Percentiles rank a stretch among this genome's conserved stretches.
phyloP scores from a whole-genome alignment of 2,329 filamentous ascomycete species.

The Fusarium piperis region DNA sequence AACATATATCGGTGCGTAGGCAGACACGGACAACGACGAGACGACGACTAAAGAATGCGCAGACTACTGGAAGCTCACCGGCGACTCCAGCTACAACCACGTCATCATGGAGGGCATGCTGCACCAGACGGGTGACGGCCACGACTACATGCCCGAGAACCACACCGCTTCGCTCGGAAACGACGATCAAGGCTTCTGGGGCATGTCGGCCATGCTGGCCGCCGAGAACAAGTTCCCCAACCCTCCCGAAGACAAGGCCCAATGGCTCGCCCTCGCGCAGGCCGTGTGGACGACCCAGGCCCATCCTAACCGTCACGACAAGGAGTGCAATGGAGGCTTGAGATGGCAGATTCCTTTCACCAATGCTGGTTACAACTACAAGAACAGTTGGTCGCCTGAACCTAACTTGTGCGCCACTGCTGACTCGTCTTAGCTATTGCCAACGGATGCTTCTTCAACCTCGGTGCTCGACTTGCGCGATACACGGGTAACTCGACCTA shows the following conservation, averaged over 20 bases:
- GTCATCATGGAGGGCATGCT: slow-evolving; percentile 66
- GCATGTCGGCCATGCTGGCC: slow-evolving; percentile 72
- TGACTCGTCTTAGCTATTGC: slow-evolving; percentile 58
- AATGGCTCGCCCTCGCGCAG: slow-evolving; percentile 74
- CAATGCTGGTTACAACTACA: slow-evolving; percentile 82
- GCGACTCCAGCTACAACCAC: slow-evolving; percentile 70
- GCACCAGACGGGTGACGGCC: slow-evolving; percentile 65
- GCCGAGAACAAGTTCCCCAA: slow-evolving; percentile 72
- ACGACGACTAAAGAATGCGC: not conserved
- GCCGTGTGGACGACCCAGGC: slow-evolving; percentile 74
- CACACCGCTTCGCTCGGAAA: slow-evolving; percentile 70
- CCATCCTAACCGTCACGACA: slow-evolving; percentile 68
- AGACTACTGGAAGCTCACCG: slow-evolving; percentile 75
- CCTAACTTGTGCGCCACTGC: not conserved
- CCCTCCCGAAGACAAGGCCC: slow-evolving; percentile 61
- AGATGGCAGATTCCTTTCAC: slow-evolving; percentile 82
- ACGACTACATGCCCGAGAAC: slow-evolving; percentile 70
- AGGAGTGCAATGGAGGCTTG: slow-evolving; percentile 73
- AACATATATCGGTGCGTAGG: slow-evolving; percentile 62
- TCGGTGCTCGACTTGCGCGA: slow-evolving; percentile 74
- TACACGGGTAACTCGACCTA: slow-evolving; percentile 76
- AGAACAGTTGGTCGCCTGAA: slow-evolving; percentile 56
- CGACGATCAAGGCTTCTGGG: slow-evolving; percentile 79
- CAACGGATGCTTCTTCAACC: slow-evolving; percentile 71
- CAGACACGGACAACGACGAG: rapidly evolving